Base-by-base conservation (phyloP, 73 alveolate genomes). In the Symbiodinium natans region DNA sequence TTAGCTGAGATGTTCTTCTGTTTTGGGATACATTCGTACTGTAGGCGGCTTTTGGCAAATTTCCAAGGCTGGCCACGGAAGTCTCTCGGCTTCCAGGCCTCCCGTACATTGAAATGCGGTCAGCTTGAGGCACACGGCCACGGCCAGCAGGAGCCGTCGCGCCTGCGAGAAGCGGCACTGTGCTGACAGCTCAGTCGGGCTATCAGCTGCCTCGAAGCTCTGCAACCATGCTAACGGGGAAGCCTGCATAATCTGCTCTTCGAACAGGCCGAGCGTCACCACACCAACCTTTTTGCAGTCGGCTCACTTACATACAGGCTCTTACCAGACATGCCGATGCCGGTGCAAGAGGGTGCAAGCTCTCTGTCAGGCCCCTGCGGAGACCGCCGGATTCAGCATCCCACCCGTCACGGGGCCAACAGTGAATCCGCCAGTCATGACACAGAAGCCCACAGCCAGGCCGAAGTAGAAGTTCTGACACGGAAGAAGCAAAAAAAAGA, bases 381-480 rank as follows among this genome's bases (percentile, higher is more conserved):
- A 88, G 82, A 93, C 94, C 38, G 99, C 99, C 4, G 99, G 99
- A 82, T 93, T 93, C 83, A 93, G 83, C 82, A 56, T 74, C 41
- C 99, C 92, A 27, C 99, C 99, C 21, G 87, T 13, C 43, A 93
- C 59, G 80, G 93, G n/a, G 41, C 99, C 99, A 43, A 93, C 82
- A 3, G 99, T 77, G 82, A 80, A 41, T 68, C 93, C 99, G 42
- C 94, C 99, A 38, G 88, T 46, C 94, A 56, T 83, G 88, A 93
- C 82, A 46, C 88, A 56, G 82, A 82, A 74, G 63, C 99, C 99
- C 42, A 80, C 90, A 19, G 94, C 99, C 48, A 93, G 89, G 94
- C 99, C 99, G 80, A 93, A 93, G 99, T 52, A 93, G 89, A 71
- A 33, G 97, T 90, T 90, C 97, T 90, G 94, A 25, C 40, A 17